A percentile compares a stretch with the other conserved stretches of the same genome.
These are phyloP conservation scores for Coemansia sp. DNA, from an alignment of 192 early-diverging fungal species.

Conservation along the genomic window DNA sequence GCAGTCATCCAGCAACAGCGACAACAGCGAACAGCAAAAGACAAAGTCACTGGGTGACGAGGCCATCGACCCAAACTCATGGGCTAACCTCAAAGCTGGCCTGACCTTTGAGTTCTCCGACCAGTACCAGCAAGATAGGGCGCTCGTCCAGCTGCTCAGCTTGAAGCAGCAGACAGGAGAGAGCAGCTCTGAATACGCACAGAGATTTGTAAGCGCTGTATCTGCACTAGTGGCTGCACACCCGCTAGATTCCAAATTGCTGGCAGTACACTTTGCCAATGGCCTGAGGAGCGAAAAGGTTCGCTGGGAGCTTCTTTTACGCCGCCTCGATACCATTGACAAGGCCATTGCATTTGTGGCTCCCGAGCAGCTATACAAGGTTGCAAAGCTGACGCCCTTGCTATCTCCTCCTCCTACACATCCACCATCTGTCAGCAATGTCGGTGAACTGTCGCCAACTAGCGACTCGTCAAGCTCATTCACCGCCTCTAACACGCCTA, in stretches of 20 bases:
- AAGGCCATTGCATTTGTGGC: conserved; percentile 48
- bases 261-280: conserved; percentile 32
- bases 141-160: conserved; percentile 35
- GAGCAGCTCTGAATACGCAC: conserved; percentile 44
- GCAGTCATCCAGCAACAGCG: background rate
- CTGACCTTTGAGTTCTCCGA: conserved; percentile 48
- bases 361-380: conserved; percentile 45
- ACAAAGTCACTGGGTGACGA: conserved; percentile 35
- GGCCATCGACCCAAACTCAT: conserved; percentile 45
- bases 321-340: conserved; percentile 36
- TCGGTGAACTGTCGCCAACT: conserved; percentile 31
- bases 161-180: conserved; percentile 44
- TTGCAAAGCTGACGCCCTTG: conserved; percentile 40
- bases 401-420: conserved; percentile 29
- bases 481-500: background rate
- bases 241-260: conserved; percentile 34
- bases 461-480: conserved; percentile 36
- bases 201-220: conserved; percentile 36
- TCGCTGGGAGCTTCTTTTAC: conserved; percentile 43
- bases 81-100: conserved; percentile 36
- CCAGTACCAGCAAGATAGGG: conserved; percentile 28
- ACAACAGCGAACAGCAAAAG: conserved; percentile 11
- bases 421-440: conserved; percentile 17
- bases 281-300: conserved; percentile 43
- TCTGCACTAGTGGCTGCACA: conserved; percentile 27